Evolutionary conservation across 306 rosid genomes (phyloP), one percentile per base, ranked within the genome.

Genomic region (Adenanthera pavonina): DNA sequence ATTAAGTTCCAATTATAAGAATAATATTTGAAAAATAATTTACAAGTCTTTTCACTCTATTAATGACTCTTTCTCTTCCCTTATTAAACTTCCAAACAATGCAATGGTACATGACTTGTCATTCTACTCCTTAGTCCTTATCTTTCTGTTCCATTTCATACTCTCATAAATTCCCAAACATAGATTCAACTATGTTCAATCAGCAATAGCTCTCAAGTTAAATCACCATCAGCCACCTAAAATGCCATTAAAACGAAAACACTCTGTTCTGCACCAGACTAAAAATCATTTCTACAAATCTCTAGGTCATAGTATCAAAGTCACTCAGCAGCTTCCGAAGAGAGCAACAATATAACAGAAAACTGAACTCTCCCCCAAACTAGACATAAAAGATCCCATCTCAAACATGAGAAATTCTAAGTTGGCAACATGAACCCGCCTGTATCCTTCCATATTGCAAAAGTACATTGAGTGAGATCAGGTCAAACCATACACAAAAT

Each of bases 191-290:
- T 56, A 33, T 35, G 47, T 40, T 77, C 49, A 83, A 14, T 69
- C 19, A 44, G 30, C 44, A 49, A 69, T 69, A 48, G 56, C 78
- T 34, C 20, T 19, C 77, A 74, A 68, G 57, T 40, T 47, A 40
- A 83, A 66, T 66, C 59, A 47, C 66, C 34, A n/a, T 47, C 40
- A 72, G 68, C 51, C 65, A 52, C 30, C 15, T 66, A 43, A 66
- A 79, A 60, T 38, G 74, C 73, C 49, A 62, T 46, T 20, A 47
- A 60, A 40, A 51, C 43, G 59, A 16, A 77, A 44, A 46, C 71
- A 17, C 11, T 10, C 40, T 1, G 41, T 34, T 62, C 56, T 5
- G 17, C 38, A 71, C 41, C 17, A 20, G 73, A n/a, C 74, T 13
- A 34, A 68, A 75, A 81, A 46, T 40, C 19, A 70, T 0, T 30